Evolutionary conservation across 2,329 filamentous ascomycete genomes (phyloP), one percentile per base, ranked within the genome.

Genomic region (Claviceps maximensis): DNA sequence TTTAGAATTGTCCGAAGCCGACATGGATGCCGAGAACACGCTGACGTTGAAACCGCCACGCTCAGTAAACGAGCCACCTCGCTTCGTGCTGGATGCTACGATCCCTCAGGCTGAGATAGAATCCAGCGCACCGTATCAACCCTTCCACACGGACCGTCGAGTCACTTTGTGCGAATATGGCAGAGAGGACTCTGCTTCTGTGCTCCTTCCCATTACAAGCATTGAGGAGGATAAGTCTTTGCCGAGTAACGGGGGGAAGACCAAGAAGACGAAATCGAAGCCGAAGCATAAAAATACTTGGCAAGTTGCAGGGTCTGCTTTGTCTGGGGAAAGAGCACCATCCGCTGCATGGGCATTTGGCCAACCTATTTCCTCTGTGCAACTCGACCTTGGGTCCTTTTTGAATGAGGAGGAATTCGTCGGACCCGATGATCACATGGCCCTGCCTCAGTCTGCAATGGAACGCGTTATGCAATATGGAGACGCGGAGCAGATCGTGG

Each of bases 51-150:
- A 71, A 60, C 67, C 66, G 52, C 68, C 68, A 44, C 61, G 64
- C 52, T 65, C 62, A 60, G 61, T 58, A 58, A 64, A 62, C 49
- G 61, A 58, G 59, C 73, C 70, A 36, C 13, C 3, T 61, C 70
- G 21, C 2, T 44, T 66, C 61, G 71, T 68, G 53, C 77, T 73
- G 65, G 85, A 73, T 67, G 87, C 70, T 65, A 86, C 71, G 65
- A 90, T 80, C 53, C 81, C 82, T 1, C 80, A 84, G 58, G 89
- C 88, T 6, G 90, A 96, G 71, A 94, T 95, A 58, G 93, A 98
- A 64, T 95, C 91, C 1, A 96, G 91, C 63, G 87, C 90, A 4
- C 89, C 91, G 2, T 97, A 95, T 61, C 90, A 95, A 62, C 91
- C 93, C 1, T 96, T 97, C 71, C 91, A 97, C 65, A 93, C 90